Evolutionary conservation across 495 filamentous ascomycete genomes (phyloP).

Genomic region (Hyaloscypha bicolor): DNA sequence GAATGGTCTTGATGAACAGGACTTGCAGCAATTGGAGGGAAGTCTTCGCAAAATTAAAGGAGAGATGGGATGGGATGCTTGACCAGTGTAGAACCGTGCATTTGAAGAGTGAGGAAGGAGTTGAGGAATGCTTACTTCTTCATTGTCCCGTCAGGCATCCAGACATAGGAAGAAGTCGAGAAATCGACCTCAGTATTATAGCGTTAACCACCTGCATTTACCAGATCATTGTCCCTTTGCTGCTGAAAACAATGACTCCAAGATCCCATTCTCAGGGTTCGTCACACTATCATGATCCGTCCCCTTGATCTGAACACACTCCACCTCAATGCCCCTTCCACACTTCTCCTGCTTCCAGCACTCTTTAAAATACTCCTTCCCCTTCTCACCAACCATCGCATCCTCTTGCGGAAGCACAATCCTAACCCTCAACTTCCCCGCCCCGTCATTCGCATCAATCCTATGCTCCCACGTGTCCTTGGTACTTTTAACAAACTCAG

Average conservation of each 20-base stretch:
- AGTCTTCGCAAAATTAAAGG: too few species aligned
- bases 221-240: neutral
- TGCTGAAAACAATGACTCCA: constrained; percentile 1
- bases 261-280: constrained; percentile 15
- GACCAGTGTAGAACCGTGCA: too few species aligned
- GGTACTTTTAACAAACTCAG: constrained; percentile 7
- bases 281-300: constrained; percentile 24
- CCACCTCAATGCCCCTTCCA: constrained; percentile 25
- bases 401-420: constrained; percentile 26
- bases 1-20: too few species aligned
- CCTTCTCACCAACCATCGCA: constrained; percentile 28
- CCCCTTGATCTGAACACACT: constrained; percentile 9
- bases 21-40: too few species aligned
- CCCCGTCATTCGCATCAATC: neutral
- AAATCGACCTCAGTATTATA: too few species aligned
- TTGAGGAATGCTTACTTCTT: too few species aligned
- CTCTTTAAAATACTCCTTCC: constrained; percentile 28
- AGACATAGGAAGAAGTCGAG: too few species aligned
- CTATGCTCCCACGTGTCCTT: constrained; percentile 16
- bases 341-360: constrained; percentile 23
- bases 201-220: too few species aligned
- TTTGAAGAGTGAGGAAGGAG: too few species aligned
- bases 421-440: constrained; percentile 20
- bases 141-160: too few species aligned
- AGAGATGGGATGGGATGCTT: too few species aligned